Conservation (phyloP, 805 yeast species). For the Candida fluviatilis region DNA sequence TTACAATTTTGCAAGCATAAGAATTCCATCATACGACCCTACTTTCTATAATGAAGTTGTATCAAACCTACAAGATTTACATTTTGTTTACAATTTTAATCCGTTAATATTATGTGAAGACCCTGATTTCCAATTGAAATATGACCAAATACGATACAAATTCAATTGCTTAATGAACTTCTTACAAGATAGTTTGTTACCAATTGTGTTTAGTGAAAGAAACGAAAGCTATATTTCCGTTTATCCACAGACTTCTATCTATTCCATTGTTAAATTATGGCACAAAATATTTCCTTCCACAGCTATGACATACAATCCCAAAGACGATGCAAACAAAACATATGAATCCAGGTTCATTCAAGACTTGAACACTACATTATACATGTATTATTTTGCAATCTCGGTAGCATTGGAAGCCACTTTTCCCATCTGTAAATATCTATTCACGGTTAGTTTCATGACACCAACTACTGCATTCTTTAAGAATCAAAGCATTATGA, state of each 20-base stretch:
- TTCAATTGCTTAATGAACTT: slow-evolving; percentile 14
- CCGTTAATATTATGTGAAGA: slow-evolving; percentile 1
- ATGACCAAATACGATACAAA: slow-evolving; percentile 7
- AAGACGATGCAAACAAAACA: not conserved
- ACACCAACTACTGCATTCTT: slow-evolving; percentile 11
- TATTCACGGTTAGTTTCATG: slow-evolving; percentile 18
- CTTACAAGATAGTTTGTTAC: slow-evolving; percentile 13
- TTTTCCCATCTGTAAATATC: slow-evolving; percentile 19
- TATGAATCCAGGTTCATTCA: slow-evolving; percentile 10
- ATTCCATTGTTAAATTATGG: slow-evolving; percentile 18
- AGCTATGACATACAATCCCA: slow-evolving; percentile 9
- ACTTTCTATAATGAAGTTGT: slow-evolving; percentile 15
- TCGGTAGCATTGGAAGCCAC: slow-evolving; percentile 19
- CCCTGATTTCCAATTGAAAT: slow-evolving; percentile 1
- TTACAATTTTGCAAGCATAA: slow-evolving; percentile 13
- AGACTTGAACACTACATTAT: slow-evolving; percentile 16
- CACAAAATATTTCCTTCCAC: slow-evolving; percentile 16
- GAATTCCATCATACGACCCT: slow-evolving; percentile 23
- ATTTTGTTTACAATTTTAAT: slow-evolving; percentile 7
- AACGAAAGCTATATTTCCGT: slow-evolving; percentile 13
- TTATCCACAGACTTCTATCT: slow-evolving; percentile 16
- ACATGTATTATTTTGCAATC: slow-evolving; percentile 18
- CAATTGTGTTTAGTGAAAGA: slow-evolving; percentile 11
- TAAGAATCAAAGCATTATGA: slow-evolving; percentile 8
- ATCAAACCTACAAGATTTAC: slow-evolving; percentile 11